Base-by-base conservation (phyloP, 2,329 filamentous ascomycete genomes). In the Metarhizium guizhouense region DNA sequence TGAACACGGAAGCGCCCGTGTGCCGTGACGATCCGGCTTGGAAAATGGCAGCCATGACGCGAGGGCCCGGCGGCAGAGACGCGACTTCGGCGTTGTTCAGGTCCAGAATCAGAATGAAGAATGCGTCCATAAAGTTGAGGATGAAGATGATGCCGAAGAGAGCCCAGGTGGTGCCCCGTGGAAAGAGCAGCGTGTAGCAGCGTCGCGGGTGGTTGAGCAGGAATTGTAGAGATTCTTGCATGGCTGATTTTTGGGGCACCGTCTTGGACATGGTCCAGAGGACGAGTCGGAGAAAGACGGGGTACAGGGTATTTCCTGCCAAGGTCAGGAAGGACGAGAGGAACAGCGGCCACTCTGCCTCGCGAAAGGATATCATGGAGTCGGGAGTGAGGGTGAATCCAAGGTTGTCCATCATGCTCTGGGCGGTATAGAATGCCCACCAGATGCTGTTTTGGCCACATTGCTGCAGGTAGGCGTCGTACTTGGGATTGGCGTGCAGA, bases 131-230 rank as follows among this genome's bases (percentile, higher is more conserved):
- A 13, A 74, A 69, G 62, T 83, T 84, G 14, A 85, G 72, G 3
- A 70, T 63, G 7, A 82, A 59, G 3, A 84, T 70, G 36, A 77
- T 75, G 32, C 70, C 67, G 2, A 80, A 70, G 0, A 85, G 72
- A 60, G 77, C 78, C 80, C 80, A 85, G 0, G 83, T 85, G 8
- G 81, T 76, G 18, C 70, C 68, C 36, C 75, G 74, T 0, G 82
- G 83, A 61, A 86, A 86, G 4, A 86, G 74, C 3, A 83, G 75
- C 3, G 81, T 85, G 62, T 82, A 86, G 60, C 82, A 85, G 6
- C 83, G 72, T 47, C 83, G 75, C 0, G 83, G 84, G 64, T 87
- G 81, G 53, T 85, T 76, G 14, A 87, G 75, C 0, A 86, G 70
- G 59, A 85, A 86, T 1, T 72, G 67, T 0, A 85, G 67, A 0